phyloP scores from a whole-genome alignment of 148 eudicot species.

The Rhododendron mucronatum region DNA sequence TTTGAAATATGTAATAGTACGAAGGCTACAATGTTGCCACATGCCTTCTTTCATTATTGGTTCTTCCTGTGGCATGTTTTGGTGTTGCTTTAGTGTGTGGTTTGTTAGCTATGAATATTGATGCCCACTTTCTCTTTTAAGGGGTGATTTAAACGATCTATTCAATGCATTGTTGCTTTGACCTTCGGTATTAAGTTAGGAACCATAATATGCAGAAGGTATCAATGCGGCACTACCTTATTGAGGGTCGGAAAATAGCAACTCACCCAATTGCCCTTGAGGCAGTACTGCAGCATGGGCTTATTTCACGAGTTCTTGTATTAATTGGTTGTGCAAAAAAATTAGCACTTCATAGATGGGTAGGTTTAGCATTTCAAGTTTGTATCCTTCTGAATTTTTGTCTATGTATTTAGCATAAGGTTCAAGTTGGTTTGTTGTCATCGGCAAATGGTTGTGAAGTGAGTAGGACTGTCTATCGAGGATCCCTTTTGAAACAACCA shows the following conservation, averaged over 20 bases:
- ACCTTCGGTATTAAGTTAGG: too few species aligned
- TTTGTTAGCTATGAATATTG: not conserved
- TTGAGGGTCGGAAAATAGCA: not conserved
- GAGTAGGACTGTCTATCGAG: not conserved
- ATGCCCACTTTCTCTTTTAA: not conserved
- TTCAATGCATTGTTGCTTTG: too few species aligned
- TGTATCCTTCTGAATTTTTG: not conserved
- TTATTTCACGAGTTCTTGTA: not conserved
- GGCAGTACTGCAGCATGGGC: not conserved
- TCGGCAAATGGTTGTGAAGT: not conserved
- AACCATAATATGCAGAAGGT: not conserved
- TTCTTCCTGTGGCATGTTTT: not conserved
- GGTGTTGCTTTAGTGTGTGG: not conserved
- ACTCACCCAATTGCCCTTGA: not conserved
- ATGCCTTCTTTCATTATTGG: not conserved
- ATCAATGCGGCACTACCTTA: not conserved
- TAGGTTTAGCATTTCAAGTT: not conserved
- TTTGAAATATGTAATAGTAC: not conserved
- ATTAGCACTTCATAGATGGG: not conserved
- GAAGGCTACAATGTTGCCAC: not conserved
- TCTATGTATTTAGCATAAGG: not conserved
- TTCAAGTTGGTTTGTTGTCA: not conserved
- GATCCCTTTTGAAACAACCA: not conserved
- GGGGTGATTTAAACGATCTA: not conserved
- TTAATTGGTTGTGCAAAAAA: not conserved